Evolutionary conservation across 1,139 yeast species (phyloP).

Genomic region (Groenewaldozyma sp.): DNA sequence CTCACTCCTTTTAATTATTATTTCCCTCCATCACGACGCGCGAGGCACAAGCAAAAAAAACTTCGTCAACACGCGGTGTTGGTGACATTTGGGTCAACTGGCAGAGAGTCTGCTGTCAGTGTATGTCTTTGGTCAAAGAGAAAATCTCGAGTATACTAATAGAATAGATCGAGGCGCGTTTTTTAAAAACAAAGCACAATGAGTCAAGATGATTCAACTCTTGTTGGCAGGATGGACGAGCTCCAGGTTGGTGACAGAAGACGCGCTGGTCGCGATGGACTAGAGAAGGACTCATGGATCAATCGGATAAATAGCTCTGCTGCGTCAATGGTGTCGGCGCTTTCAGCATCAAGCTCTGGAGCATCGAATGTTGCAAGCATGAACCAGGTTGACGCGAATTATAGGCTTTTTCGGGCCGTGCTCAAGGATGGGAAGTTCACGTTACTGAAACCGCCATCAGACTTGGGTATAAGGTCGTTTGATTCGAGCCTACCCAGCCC

Average conservation of each 20-base stretch:
- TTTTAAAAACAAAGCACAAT: no score
- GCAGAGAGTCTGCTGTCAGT: no score
- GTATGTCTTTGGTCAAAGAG: no score
- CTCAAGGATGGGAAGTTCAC: conserved; percentile 23
- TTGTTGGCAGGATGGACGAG: background rate
- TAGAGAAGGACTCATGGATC: background rate
- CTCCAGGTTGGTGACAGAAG: background rate
- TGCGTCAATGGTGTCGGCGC: conserved; percentile 1
- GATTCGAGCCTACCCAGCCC: conserved; percentile 17
- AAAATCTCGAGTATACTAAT: no score
- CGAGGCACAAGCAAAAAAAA: no score
- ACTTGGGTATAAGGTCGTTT: conserved; percentile 21
- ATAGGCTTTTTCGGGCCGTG: conserved; percentile 27
- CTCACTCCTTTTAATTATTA: no score
- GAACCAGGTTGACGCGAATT: conserved; percentile 11
- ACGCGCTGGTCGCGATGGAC: background rate
- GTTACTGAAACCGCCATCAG: conserved; percentile 28
- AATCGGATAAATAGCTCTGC: background rate
- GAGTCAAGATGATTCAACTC: no score
- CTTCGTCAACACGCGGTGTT: no score
- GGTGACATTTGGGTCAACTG: no score
- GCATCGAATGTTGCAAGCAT: background rate
- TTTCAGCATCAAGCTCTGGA: background rate
- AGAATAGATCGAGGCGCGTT: no score
- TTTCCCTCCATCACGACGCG: no score